phyloP scores from a whole-genome alignment of 768 basidiomycete genomes.

The Suillus americanus region DNA sequence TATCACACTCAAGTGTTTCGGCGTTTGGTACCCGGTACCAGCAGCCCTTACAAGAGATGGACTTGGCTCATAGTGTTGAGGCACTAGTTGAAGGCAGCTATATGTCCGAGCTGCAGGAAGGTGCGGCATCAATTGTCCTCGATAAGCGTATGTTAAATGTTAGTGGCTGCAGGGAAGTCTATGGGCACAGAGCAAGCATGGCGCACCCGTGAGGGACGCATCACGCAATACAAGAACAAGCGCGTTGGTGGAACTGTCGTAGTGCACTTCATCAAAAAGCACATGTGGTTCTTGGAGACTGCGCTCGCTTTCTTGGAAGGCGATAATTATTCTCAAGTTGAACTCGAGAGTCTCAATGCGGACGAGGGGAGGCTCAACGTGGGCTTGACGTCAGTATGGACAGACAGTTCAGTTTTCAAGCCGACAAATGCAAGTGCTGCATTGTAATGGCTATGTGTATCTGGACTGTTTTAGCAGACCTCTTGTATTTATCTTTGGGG shows the following conservation, averaged over 20 bases:
- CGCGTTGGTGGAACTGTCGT: constrained; percentile 91
- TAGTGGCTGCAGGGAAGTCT: constrained; percentile 45
- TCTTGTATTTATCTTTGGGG: neutral
- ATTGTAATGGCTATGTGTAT: constrained; percentile 2
- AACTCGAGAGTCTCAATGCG: constrained; percentile 18
- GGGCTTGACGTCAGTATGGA: constrained; percentile 30
- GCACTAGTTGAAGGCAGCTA: constrained; percentile 91
- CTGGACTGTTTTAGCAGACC: neutral
- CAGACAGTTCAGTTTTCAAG: constrained; percentile 24
- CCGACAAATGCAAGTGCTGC: constrained; percentile 12
- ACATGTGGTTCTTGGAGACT: constrained; percentile 95
- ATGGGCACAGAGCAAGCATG: constrained; percentile 66
- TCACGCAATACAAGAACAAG: constrained; percentile 59
- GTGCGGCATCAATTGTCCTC: constrained; percentile 31
- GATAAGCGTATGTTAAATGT: neutral
- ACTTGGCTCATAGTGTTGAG: constrained; percentile 73
- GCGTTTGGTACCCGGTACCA: constrained; percentile 78
- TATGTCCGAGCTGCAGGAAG: constrained; percentile 72
- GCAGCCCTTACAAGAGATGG: constrained; percentile 66
- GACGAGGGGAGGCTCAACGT: constrained; percentile 17
- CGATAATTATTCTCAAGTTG: constrained; percentile 62
- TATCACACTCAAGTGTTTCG: constrained; percentile 83
- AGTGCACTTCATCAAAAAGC: constrained; percentile 97
- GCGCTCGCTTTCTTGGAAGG: constrained; percentile 83
- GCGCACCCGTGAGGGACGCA: constrained; percentile 69